Base-by-base conservation (phyloP, 768 basidiomycete species). In the Mycena floridula region DNA sequence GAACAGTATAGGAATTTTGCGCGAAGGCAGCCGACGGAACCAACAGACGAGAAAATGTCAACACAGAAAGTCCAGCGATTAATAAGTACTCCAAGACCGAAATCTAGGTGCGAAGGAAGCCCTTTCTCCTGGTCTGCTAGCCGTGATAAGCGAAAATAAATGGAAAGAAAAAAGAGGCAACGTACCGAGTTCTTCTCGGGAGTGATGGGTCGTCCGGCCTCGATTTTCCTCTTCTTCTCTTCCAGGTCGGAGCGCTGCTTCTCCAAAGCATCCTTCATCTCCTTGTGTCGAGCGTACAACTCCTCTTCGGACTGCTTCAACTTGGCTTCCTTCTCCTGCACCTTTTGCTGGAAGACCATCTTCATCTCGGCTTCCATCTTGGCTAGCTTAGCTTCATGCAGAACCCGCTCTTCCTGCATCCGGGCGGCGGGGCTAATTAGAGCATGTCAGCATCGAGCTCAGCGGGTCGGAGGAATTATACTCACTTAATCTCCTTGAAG, bases 331-430 rank as follows among this genome's bases (percentile, higher is more conserved):
- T 99, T 98, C 65, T 99, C 96, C 63, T 93, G 91, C 44, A 99
- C 96, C 67, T 99, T 99, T 69, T 98, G 96, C 63, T 94, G 93
- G 92, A 99, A 99, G 56, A 99, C 96, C 90, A 95, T 92, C 82
- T 97, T 98, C 96, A 99, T 99, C 76, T 98, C 96, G 45, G 93
- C 89, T 71, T 99, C 96, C 86, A 97, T 97, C 82, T 99, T 99
- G 45, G 90, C 81, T 44, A 99, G 81, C 66, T 98, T 98, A 54
- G 89, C 88, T 69, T 99, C 95, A 68, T 99, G 95, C 59, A 97
- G 66, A 42, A 90, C 74, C 45, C 96, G 89, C 62, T 99, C 96
- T 62, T 99, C 96, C 52, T 94, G 92, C 70, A 91, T 79, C 66
- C 92, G 87, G 47, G 88, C 89, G 40, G 94, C 94, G 50, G 96